These are phyloP conservation scores for Geotrichum armillariae DNA, from an alignment of 1,139 yeast species.

Conservation along the genomic window DNA sequence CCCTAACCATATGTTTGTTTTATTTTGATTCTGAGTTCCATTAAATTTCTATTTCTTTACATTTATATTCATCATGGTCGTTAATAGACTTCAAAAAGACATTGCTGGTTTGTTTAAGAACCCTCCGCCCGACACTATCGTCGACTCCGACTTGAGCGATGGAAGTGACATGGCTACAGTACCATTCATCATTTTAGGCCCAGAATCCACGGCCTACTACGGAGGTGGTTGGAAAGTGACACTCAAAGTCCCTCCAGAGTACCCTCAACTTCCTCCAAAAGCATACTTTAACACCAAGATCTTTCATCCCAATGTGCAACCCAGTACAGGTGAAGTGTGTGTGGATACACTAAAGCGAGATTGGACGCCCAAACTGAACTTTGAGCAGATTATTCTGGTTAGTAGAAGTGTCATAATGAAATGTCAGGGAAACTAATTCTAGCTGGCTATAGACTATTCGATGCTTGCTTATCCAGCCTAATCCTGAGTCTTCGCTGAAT, in stretches of 20 bases:
- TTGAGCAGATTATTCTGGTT: constrained; percentile 34
- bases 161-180: constrained; percentile 18
- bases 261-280: constrained; percentile 67
- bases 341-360: constrained; percentile 66
- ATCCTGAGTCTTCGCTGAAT: constrained; percentile 40
- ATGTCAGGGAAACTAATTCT: background rate
- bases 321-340: constrained; percentile 74
- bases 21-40: no score
- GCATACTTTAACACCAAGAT: constrained; percentile 54
- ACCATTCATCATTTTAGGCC: constrained; percentile 48
- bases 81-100: constrained; percentile 25
- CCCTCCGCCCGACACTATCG: constrained; percentile 27
- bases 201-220: constrained; percentile 52
- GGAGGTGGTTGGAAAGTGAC: constrained; percentile 56
- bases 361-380: constrained; percentile 63
- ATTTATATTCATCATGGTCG: constrained; percentile 6
- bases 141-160: constrained; percentile 13
- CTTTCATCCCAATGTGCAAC: constrained; percentile 73
- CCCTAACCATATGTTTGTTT: no score
- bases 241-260: constrained; percentile 50
- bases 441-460: constrained; percentile 31
- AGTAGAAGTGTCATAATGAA: constrained; percentile 1
- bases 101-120: constrained; percentile 18
- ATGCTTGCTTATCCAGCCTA: constrained; percentile 39
- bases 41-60: no score